A percentile compares a stretch with the other conserved stretches of the same genome.
phyloP scores from a whole-genome alignment of 805 yeast species.

The Sugiyamaella americana region DNA sequence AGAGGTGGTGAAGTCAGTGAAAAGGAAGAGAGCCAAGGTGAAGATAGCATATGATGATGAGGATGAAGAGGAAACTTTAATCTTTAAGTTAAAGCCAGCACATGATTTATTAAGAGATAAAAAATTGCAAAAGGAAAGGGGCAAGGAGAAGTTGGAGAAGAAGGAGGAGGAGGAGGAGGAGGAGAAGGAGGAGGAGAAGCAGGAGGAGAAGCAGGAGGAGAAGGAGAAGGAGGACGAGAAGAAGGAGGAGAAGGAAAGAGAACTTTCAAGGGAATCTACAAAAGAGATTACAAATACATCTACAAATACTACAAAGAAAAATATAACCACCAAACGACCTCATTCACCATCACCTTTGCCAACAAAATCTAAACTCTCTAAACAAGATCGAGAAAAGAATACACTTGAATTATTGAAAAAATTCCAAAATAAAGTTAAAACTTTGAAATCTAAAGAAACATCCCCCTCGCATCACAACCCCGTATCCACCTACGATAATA shows the following conservation, averaged over 20 bases:
- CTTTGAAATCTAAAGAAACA: background rate
- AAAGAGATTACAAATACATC: background rate
- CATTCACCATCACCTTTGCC: background rate
- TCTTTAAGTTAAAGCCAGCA: conserved; percentile 24
- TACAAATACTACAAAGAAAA: background rate
- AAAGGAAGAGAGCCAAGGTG: conserved; percentile 24
- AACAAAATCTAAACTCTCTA: conserved; percentile 1
- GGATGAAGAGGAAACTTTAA: conserved; percentile 15
- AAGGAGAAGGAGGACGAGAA: background rate
- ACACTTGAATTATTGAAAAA: conserved; percentile 27
- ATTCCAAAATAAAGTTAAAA: conserved; percentile 26
- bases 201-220: background rate
- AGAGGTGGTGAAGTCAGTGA: conserved; percentile 5
- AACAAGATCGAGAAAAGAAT: conserved; percentile 24
- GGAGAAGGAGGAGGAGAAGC: background rate
- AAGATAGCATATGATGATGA: conserved; percentile 33
- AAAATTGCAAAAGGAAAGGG: background rate
- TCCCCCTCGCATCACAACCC: too few relatives aligned
- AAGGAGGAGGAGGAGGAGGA: background rate
- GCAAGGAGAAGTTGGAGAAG: background rate
- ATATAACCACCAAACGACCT: background rate
- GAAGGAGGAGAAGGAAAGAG: background rate
- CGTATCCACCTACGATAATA: conserved; percentile 1
- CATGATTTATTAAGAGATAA: conserved; percentile 13
- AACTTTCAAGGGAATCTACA: background rate